These are phyloP conservation scores for Phytophthora capsici DNA, from an alignment of 352 stramenopile genomes.

Conservation along the genomic window DNA sequence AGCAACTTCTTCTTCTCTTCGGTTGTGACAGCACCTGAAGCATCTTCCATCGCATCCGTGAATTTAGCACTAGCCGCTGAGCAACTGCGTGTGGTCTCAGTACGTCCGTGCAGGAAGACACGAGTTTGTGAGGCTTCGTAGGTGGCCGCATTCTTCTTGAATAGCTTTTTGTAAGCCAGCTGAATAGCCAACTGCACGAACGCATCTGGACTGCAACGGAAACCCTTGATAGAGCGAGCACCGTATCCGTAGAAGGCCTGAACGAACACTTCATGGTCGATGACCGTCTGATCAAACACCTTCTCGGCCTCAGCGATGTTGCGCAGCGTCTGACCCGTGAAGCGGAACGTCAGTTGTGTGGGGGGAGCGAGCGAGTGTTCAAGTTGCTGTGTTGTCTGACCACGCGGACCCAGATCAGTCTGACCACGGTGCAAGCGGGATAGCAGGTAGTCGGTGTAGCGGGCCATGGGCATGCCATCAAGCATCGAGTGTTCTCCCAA, in stretches of 20 bases:
- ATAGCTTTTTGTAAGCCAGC: constrained; percentile 88
- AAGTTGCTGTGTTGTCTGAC: constrained; percentile 51
- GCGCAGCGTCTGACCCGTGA: constrained; percentile 52
- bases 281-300: constrained; percentile 73
- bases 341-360: constrained; percentile 58
- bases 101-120: constrained; percentile 95
- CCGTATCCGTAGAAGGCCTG: constrained; percentile 91
- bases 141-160: constrained; percentile 73
- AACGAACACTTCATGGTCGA: constrained; percentile 90
- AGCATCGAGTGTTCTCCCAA: constrained; percentile 95
- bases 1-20: constrained; percentile 59
- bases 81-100: constrained; percentile 90
- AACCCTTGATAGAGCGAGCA: constrained; percentile 88
- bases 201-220: constrained; percentile 92
- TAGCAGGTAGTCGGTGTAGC: constrained; percentile 71
- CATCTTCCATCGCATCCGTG: constrained; percentile 82
- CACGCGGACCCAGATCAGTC: constrained; percentile 50
- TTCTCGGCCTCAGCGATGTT: constrained; percentile 62
- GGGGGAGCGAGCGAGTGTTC: constrained; percentile 34
- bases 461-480: constrained; percentile 85
- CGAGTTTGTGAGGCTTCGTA: constrained; percentile 97
- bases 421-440: constrained; percentile 59
- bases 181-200: constrained; percentile 97
- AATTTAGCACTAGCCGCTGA: constrained; percentile 85
- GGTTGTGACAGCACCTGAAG: constrained; percentile 26